These are phyloP conservation scores for Gracilaria domingensis DNA, from an alignment of 23 red algal genomes.

Conservation along the genomic window DNA sequence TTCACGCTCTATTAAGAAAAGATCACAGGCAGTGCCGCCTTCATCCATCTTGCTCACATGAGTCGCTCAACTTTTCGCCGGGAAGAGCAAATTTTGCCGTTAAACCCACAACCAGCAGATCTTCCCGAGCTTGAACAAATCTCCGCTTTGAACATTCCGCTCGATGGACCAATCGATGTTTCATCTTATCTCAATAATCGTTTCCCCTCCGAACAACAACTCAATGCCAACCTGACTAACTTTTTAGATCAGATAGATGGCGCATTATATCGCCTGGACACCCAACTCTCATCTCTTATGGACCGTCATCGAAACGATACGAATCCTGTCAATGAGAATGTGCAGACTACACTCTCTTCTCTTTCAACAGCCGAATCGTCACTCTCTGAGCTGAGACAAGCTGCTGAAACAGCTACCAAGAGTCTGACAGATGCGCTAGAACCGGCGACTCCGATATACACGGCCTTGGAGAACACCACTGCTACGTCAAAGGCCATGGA, in stretches of 20 bases:
- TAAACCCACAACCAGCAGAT: neutral
- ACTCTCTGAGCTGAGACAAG: slow-evolving; percentile 35
- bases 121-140: slow-evolving; percentile 50
- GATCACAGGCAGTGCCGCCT: neutral
- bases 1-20: no score
- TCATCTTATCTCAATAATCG: slow-evolving; percentile 66
- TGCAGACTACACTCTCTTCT: slow-evolving; percentile 20
- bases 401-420: slow-evolving; percentile 39
- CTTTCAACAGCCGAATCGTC: slow-evolving; percentile 2
- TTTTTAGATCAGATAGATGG: slow-evolving; percentile 48
- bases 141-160: slow-evolving; percentile 48
- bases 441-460: slow-evolving; percentile 34
- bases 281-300: slow-evolving; percentile 50
- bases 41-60: neutral
- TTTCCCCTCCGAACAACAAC: slow-evolving; percentile 56
- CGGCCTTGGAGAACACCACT: slow-evolving; percentile 55
- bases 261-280: slow-evolving; percentile 56
- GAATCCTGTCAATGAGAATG: neutral
- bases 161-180: slow-evolving; percentile 56
- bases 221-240: slow-evolving; percentile 27
- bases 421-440: slow-evolving; percentile 45
- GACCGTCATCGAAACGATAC: slow-evolving; percentile 55
- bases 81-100: neutral
- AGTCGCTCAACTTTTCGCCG: neutral
- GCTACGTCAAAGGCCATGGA: slow-evolving; percentile 45